Percentiles rank a stretch among this genome's conserved stretches.
These are phyloP conservation scores for Coelastrella sp. DNA, from an alignment of 139 green algal species.

Conservation along the genomic window DNA sequence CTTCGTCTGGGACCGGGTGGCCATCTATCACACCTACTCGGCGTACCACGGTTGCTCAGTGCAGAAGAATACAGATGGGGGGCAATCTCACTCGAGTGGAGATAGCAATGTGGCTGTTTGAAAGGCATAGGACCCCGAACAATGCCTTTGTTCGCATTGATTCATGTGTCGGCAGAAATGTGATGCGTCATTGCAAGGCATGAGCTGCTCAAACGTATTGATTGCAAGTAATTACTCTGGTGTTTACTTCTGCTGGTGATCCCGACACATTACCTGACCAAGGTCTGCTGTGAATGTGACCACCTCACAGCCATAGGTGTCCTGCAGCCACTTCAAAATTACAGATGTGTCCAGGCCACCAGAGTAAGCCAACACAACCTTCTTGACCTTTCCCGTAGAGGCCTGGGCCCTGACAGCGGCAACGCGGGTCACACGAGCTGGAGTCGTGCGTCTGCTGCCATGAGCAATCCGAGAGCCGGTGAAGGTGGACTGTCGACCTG, in stretches of 20 bases:
- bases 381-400: slow-evolving; percentile 51
- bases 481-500: slow-evolving; percentile 32
- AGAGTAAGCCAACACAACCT: slow-evolving; percentile 98
- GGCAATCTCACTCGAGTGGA: too few relatives aligned
- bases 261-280: slow-evolving; percentile 80
- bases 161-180: too few relatives aligned
- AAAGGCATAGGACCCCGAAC: too few relatives aligned
- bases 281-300: slow-evolving; percentile 98
- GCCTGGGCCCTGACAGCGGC: slow-evolving; percentile 1
- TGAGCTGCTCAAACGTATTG: neutral
- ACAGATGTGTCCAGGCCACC: slow-evolving; percentile 97
- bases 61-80: too few relatives aligned
- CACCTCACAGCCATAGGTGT: slow-evolving; percentile 97
- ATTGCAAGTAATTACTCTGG: too few relatives aligned
- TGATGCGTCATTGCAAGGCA: neutral
- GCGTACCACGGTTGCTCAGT: too few relatives aligned
- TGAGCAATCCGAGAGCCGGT: slow-evolving; percentile 8
- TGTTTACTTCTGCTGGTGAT: neutral
- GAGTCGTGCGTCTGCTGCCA: neutral
- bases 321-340: slow-evolving; percentile 99
- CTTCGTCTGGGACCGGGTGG: too few relatives aligned
- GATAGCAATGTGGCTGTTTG: too few relatives aligned
- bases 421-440: slow-evolving; percentile 14
- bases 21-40: too few relatives aligned
- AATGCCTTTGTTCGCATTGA: too few relatives aligned